Conservation (phyloP, 805 yeast species). For the Candida bentonensis region DNA sequence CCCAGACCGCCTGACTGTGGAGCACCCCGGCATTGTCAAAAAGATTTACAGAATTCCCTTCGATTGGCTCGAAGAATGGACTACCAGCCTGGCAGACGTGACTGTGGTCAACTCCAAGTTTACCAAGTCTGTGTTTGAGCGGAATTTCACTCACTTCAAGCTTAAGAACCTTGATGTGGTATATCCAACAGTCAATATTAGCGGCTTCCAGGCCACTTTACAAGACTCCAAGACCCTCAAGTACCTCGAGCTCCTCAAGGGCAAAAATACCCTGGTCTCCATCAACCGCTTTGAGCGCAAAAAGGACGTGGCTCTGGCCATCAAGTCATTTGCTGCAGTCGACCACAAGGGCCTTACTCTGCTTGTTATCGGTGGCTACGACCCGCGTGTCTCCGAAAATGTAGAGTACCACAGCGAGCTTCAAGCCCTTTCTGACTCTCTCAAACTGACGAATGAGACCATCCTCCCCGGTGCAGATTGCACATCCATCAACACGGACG, state of each 20-base stretch:
- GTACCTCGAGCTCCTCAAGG: slow-evolving; percentile 8
- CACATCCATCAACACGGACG: slow-evolving; percentile 17
- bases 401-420: slow-evolving; percentile 55
- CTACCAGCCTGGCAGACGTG: slow-evolving; percentile 62
- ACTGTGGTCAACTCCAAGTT: slow-evolving; percentile 82
- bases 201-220: slow-evolving; percentile 9
- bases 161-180: slow-evolving; percentile 36
- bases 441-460: slow-evolving; percentile 34
- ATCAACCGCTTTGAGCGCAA: slow-evolving; percentile 82
- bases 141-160: slow-evolving; percentile 36
- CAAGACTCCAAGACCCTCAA: neutral
- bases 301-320: slow-evolving; percentile 69
- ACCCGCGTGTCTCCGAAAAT: slow-evolving; percentile 60
- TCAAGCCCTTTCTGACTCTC: slow-evolving; percentile 30
- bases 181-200: slow-evolving; percentile 65
- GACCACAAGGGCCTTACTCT: slow-evolving; percentile 23
- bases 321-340: slow-evolving; percentile 39
- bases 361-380: slow-evolving; percentile 87
- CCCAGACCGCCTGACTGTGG: slow-evolving; percentile 75
- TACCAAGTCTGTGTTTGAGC: slow-evolving; percentile 54
- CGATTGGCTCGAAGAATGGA: slow-evolving; percentile 68
- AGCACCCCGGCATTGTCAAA: slow-evolving; percentile 40
- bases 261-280: slow-evolving; percentile 41
- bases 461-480: slow-evolving; percentile 15
- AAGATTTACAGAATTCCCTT: slow-evolving; percentile 66